Conservation (phyloP, 2,329 filamentous ascomycete species). For the Pseudocercospora fuligena region DNA sequence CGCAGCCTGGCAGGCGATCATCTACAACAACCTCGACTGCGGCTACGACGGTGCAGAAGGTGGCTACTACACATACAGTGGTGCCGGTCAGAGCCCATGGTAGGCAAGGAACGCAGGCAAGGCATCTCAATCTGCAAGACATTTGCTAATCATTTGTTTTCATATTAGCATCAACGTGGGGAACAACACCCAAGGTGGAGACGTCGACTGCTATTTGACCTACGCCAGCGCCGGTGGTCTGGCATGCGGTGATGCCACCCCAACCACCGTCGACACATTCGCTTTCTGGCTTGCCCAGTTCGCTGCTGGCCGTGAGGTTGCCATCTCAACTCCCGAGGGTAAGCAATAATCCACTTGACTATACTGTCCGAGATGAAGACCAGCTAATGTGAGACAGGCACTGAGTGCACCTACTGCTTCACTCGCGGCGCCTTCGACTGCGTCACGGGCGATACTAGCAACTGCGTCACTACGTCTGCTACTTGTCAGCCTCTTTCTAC, state of each 20-base stretch:
- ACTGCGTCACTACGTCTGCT: background rate
- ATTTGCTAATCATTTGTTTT: background rate
- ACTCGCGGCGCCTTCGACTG: background rate
- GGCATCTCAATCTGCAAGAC: background rate
- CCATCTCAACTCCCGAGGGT: constrained; percentile 3
- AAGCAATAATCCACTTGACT: background rate
- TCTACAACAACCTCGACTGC: constrained; percentile 9
- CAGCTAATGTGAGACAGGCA: background rate
- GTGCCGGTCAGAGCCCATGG: background rate
- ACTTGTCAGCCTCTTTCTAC: background rate
- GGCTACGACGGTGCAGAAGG: background rate
- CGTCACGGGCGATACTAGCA: background rate
- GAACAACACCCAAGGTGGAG: constrained; percentile 1
- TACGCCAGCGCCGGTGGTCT: background rate
- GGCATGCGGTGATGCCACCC: background rate
- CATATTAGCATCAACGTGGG: background rate
- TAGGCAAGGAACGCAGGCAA: background rate
- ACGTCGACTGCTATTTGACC: background rate
- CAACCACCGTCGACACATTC: background rate
- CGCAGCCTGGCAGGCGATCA: background rate
- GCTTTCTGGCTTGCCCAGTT: background rate
- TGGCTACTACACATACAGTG: constrained; percentile 3
- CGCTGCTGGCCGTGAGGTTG: background rate
- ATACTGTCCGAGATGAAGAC: background rate
- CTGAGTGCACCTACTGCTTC: constrained; percentile 5